Percentiles rank a stretch among this genome's conserved stretches.
These are phyloP conservation scores for Albophoma yamanashiensis DNA, from an alignment of 2,329 filamentous ascomycete genomes.

Conservation along the genomic window DNA sequence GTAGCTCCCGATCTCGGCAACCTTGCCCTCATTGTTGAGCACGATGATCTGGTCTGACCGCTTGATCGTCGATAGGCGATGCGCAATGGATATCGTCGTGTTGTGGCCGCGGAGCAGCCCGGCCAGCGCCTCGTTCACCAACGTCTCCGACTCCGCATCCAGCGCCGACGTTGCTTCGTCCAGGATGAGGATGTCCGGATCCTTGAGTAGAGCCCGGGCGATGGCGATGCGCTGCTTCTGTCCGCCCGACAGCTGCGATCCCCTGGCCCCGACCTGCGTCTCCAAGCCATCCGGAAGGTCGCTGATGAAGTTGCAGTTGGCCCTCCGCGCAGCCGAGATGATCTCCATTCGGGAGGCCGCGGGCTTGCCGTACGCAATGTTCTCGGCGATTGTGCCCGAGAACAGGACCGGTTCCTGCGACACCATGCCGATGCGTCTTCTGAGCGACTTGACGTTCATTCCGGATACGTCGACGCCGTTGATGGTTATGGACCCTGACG, in stretches of 20 bases:
- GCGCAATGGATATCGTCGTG: constrained; percentile 95
- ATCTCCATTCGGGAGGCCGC: constrained; percentile 70
- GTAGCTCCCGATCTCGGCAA: constrained; percentile 87
- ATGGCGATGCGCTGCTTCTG: constrained; percentile 98
- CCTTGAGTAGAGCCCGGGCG: constrained; percentile 84
- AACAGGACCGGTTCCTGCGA: constrained; percentile 92
- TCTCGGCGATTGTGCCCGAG: constrained; percentile 74
- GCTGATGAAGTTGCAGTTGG: constrained; percentile 93
- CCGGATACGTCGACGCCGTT: constrained; percentile 71
- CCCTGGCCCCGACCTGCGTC: constrained; percentile 83
- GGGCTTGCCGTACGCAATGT: constrained; percentile 86
- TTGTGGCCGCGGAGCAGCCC: constrained; percentile 75
- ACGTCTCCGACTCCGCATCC: constrained; percentile 91
- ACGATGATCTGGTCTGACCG: constrained; percentile 91
- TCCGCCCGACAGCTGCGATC: constrained; percentile 87
- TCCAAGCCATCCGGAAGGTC: constrained; percentile 95
- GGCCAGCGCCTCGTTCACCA: constrained; percentile 84
- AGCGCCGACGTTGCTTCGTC: constrained; percentile 94
- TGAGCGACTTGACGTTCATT: constrained; percentile 89
- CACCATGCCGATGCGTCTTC: constrained; percentile 88
- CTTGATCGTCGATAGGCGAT: constrained; percentile 93
- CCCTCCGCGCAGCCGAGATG: constrained; percentile 74
- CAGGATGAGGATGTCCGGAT: constrained; percentile 92
- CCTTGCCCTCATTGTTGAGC: constrained; percentile 72
- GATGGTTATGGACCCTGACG: constrained; percentile 65